A percentile compares a stretch with the other conserved stretches of the same genome.
These are phyloP conservation scores for Fusarium liriodendri DNA, from an alignment of 2,329 filamentous ascomycete genomes.

Conservation along the genomic window DNA sequence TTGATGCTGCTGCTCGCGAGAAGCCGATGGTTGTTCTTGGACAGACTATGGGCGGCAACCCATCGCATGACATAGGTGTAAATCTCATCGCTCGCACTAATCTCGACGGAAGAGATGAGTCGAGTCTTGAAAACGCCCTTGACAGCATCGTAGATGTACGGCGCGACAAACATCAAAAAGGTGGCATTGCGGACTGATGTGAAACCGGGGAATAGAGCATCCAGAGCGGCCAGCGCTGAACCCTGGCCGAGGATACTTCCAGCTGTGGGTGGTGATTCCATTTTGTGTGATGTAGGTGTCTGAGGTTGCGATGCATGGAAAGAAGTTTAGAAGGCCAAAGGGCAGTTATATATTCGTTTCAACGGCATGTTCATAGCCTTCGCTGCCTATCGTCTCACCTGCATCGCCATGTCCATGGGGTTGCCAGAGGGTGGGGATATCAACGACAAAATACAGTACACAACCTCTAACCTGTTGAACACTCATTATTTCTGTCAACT, in stretches of 20 bases:
- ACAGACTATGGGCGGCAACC: conserved; percentile 20
- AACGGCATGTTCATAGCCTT: neutral
- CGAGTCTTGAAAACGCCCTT: neutral
- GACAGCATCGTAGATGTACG: neutral
- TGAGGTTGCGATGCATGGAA: neutral
- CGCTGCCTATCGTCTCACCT: neutral
- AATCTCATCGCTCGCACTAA: conserved; percentile 21
- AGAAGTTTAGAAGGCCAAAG: neutral
- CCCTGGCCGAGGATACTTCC: neutral
- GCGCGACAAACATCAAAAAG: neutral
- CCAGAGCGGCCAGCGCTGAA: neutral
- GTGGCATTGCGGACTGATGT: neutral
- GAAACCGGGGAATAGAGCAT: neutral
- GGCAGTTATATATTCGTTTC: neutral
- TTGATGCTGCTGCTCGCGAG: conserved; percentile 18
- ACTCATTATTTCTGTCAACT: neutral
- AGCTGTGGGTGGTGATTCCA: neutral
- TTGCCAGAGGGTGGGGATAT: neutral
- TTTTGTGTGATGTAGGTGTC: neutral
- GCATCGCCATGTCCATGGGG: neutral
- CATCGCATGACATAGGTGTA: conserved; percentile 30
- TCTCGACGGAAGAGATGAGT: conserved; percentile 26
- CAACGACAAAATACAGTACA: neutral
- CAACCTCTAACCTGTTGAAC: neutral
- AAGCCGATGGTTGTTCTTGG: conserved; percentile 22